Percentiles rank a stretch among this genome's conserved stretches.
These are phyloP conservation scores for Penicillium soppii DNA, from an alignment of 495 filamentous ascomycete species.

Conservation along the genomic window DNA sequence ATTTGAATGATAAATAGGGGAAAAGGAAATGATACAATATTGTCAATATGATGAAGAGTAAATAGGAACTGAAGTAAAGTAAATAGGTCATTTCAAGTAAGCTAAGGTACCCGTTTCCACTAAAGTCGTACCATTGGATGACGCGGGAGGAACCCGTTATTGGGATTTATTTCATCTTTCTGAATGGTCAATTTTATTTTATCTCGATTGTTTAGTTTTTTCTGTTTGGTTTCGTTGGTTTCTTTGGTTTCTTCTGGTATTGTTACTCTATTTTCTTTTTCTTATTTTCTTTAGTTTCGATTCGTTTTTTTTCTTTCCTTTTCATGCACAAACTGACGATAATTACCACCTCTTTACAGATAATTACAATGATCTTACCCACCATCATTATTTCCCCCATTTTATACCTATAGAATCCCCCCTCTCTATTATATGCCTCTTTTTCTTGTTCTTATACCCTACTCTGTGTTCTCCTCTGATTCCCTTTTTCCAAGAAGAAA, in stretches of 20 bases:
- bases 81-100: neutral
- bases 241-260: neutral
- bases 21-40: too few species aligned
- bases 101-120: slow-evolving; percentile 17
- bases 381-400: too few species aligned
- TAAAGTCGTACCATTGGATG: slow-evolving; percentile 14
- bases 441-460: neutral
- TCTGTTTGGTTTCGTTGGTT: neutral
- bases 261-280: neutral
- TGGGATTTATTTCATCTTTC: neutral
- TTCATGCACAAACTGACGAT: neutral
- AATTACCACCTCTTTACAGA: too few species aligned
- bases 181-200: neutral
- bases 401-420: neutral
- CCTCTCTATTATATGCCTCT: neutral
- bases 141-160: slow-evolving; percentile 13
- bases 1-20: too few species aligned
- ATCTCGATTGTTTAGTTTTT: slow-evolving; percentile 10
- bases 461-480: neutral
- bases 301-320: neutral
- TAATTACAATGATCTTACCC: too few species aligned
- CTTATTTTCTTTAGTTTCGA: neutral
- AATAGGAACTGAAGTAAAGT: neutral
- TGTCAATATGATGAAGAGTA: too few species aligned
- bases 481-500: neutral